A percentile compares a stretch with the other conserved stretches of the same genome.
These are phyloP conservation scores for Rehmannia glutinosa DNA, from an alignment of 257 asterid genomes.

Conservation along the genomic window DNA sequence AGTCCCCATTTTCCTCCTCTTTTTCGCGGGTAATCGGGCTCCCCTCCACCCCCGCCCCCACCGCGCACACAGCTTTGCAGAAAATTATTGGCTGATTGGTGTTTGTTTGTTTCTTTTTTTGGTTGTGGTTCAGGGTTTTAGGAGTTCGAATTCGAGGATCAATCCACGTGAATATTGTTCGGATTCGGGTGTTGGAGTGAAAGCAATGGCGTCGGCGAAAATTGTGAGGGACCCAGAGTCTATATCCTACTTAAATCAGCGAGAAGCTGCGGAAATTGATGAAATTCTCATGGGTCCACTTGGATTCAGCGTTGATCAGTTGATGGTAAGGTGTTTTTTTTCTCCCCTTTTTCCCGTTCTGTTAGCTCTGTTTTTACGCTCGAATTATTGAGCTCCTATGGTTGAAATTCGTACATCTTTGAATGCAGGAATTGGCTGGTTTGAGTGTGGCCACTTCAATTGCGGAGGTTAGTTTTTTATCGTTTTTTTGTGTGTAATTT, in stretches of 20 bases:
- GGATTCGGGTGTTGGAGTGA: constrained; percentile 23
- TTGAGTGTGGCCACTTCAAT: constrained; percentile 92
- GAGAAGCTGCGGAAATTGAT: constrained; percentile 86
- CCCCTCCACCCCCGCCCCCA: too few relatives aligned
- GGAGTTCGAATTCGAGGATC: constrained; percentile 29
- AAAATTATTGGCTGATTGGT: constrained; percentile 7
- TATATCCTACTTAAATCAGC: constrained; percentile 64
- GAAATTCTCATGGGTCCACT: constrained; percentile 93
- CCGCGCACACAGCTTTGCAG: not conserved
- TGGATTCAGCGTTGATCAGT: constrained; percentile 94
- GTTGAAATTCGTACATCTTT: constrained; percentile 1
- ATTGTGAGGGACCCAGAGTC: constrained; percentile 45
- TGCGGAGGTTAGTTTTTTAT: constrained; percentile 54
- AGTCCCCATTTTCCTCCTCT: constrained; percentile 15
- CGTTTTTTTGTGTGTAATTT: not conserved
- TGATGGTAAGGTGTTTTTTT: constrained; percentile 50
- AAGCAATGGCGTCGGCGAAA: constrained; percentile 57
- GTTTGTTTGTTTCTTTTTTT: constrained; percentile 6
- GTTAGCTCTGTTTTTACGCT: not conserved
- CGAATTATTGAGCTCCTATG: constrained; percentile 9
- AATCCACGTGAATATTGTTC: constrained; percentile 31
- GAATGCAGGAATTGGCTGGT: constrained; percentile 93
- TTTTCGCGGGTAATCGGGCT: not conserved
- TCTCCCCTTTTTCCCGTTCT: not conserved
- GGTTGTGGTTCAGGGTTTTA: constrained; percentile 36